A percentile compares a stretch with the other conserved stretches of the same genome.
Evolutionary conservation across 1,139 yeast species (phyloP).

Genomic region (Schwanniomyces etchellsii): DNA sequence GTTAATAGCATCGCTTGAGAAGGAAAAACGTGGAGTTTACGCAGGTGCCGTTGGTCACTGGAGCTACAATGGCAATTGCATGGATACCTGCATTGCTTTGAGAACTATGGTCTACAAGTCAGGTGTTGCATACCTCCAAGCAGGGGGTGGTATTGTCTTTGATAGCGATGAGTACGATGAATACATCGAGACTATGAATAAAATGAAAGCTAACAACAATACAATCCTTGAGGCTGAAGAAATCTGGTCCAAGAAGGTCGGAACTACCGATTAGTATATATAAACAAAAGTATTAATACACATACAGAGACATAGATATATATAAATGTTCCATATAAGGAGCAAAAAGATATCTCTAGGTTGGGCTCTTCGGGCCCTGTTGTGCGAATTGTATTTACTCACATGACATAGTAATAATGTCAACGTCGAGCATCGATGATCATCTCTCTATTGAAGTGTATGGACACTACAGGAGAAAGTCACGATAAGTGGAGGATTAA

Average conservation of each 20-base stretch:
- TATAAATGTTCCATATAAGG: not conserved
- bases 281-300: not conserved
- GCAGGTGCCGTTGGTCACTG: conserved; percentile 99
- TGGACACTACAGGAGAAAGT: not conserved
- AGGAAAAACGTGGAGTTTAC: conserved; percentile 90
- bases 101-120: conserved; percentile 95
- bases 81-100: conserved; percentile 97
- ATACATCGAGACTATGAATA: conserved; percentile 93
- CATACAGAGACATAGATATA: conserved; percentile 1
- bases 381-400: no score
- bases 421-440: conserved; percentile 10
- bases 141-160: conserved; percentile 96
- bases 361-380: no score
- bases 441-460: conserved; percentile 5
- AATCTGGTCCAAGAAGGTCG: conserved; percentile 57
- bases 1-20: conserved; percentile 80
- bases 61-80: conserved; percentile 87
- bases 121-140: conserved; percentile 87
- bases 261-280: conserved; percentile 10
- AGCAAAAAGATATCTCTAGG: no score
- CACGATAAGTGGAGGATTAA: conserved; percentile 1
- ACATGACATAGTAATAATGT: not conserved
- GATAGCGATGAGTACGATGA: conserved; percentile 96
- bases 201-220: conserved; percentile 88
- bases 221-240: conserved; percentile 88